Percentiles rank a stretch among this genome's conserved stretches.
These are phyloP conservation scores for Aegilops longissima DNA, from an alignment of 176 grass and related monocot species.

Conservation along the genomic window DNA sequence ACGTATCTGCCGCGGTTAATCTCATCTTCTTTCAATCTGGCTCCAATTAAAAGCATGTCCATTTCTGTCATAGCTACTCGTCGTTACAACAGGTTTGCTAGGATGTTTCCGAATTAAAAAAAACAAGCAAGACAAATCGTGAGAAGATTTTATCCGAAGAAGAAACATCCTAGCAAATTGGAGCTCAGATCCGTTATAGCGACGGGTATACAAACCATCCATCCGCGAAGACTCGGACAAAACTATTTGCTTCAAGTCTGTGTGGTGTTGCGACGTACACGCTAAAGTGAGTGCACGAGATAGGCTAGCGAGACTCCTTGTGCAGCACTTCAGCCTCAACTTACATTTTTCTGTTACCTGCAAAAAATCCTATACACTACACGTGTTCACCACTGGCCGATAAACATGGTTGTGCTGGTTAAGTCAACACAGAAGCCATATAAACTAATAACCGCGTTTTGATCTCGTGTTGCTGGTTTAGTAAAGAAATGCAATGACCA, in stretches of 20 bases:
- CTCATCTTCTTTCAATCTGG: neutral
- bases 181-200: neutral
- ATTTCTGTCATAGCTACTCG: neutral
- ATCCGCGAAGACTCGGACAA: neutral
- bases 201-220: neutral
- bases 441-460: slow-evolving; percentile 2
- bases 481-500: slow-evolving; percentile 21
- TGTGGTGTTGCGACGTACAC: slow-evolving; percentile 9
- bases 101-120: neutral
- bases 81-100: neutral
- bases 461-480: slow-evolving; percentile 1
- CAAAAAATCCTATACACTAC: neutral
- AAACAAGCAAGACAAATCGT: neutral
- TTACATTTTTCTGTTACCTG: slow-evolving; percentile 1
- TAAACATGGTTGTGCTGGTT: slow-evolving; percentile 35
- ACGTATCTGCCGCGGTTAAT: neutral
- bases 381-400: slow-evolving; percentile 6
- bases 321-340: neutral
- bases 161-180: neutral
- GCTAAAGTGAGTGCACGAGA: slow-evolving; percentile 36
- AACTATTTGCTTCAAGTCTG: slow-evolving; percentile 10
- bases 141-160: neutral
- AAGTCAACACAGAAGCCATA: slow-evolving; percentile 28
- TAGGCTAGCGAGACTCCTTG: neutral
- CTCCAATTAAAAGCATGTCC: neutral